Evolutionary conservation across 75 land plant genomes (phyloP).

Genomic region (Pseudotsuga menziesii): DNA sequence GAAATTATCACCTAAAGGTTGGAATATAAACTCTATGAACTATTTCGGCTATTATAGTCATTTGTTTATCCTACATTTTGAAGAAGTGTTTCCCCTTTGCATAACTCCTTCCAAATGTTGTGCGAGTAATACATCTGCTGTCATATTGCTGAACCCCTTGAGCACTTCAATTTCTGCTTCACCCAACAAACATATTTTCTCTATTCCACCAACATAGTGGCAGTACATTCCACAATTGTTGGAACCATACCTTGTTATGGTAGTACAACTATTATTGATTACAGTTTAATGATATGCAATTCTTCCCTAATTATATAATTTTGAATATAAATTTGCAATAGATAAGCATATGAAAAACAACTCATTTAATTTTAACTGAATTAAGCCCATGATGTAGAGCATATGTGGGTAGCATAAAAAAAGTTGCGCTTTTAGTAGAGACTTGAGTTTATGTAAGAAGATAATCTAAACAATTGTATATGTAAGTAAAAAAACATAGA

Average conservation of each 20-base stretch:
- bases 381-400: too few species aligned
- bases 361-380: too few species aligned
- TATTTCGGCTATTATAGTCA: constrained; percentile 11
- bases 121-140: constrained; percentile 46
- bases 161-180: constrained; percentile 25
- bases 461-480: too few species aligned
- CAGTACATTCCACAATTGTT: constrained; percentile 12
- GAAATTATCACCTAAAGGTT: constrained; percentile 35
- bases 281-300: background rate
- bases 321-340: too few species aligned
- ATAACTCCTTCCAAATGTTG: constrained; percentile 63
- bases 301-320: too few species aligned
- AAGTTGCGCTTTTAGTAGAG: too few species aligned
- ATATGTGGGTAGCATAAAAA: too few species aligned
- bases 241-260: constrained; percentile 29
- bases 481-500: too few species aligned
- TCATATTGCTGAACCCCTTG: constrained; percentile 33
- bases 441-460: too few species aligned
- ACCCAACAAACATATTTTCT: background rate
- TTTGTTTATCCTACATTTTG: constrained; percentile 27
- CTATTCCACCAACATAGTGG: constrained; percentile 27
- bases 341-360: too few species aligned
- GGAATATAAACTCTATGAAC: constrained; percentile 24
- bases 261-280: background rate
- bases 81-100: constrained; percentile 37